Evolutionary conservation across 1,284 basidiomycete species (phyloP).

Genomic region (Tetrapyrgos nigripes): DNA sequence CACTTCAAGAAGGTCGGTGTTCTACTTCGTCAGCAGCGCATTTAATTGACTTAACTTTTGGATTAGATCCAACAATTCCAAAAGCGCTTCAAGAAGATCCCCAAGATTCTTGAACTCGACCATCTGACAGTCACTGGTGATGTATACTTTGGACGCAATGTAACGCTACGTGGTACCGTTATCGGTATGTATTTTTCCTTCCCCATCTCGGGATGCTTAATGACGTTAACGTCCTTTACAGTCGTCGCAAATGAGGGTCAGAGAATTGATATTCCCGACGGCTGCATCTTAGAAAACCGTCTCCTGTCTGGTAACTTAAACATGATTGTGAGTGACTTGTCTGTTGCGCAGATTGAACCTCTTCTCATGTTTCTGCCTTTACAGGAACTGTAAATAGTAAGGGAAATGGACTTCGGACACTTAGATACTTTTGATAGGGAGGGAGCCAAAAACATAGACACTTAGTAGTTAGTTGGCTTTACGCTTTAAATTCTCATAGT

Average conservation of each 20-base stretch:
- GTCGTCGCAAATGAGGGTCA: conserved; percentile 90
- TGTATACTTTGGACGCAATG: conserved; percentile 94
- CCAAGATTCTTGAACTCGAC: conserved; percentile 92
- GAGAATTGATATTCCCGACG: conserved; percentile 95
- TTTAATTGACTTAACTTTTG: not conserved
- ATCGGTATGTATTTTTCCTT: conserved; percentile 55
- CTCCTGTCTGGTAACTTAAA: conserved; percentile 58
- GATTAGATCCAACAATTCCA: conserved; percentile 94
- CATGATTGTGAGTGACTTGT: conserved; percentile 52
- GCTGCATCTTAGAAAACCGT: conserved; percentile 94
- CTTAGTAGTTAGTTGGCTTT: not conserved
- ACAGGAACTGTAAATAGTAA: conserved; percentile 6
- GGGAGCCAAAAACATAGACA: not conserved
- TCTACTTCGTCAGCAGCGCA: not conserved
- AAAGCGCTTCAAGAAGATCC: conserved; percentile 97
- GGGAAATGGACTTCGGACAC: not conserved
- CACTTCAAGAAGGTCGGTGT: conserved; percentile 79
- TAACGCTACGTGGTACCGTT: conserved; percentile 88
- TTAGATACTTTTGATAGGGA: not conserved
- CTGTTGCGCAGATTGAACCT: not conserved
- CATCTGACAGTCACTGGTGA: conserved; percentile 84
- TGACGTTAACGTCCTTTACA: conserved; percentile 23
- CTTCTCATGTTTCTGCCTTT: not conserved
- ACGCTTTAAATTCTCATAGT: not conserved
- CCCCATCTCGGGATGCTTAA: not conserved